Percentiles rank a stretch among this genome's conserved stretches.
Conservation (phyloP, 1,284 basidiomycete species). For the Cryptococcus sp. region DNA sequence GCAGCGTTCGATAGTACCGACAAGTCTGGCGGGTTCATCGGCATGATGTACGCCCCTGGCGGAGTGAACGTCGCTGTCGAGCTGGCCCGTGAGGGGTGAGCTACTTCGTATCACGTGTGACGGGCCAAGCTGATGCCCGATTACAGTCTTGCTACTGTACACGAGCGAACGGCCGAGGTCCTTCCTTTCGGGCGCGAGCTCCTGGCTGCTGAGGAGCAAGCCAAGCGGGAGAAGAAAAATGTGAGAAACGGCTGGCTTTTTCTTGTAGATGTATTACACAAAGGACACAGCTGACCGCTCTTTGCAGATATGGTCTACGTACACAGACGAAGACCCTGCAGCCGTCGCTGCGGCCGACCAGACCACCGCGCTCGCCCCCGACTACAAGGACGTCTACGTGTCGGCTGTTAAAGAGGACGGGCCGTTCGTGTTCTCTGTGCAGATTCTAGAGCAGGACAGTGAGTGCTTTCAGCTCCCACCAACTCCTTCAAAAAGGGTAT, state of each 20-base stretch:
- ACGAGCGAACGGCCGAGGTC: constrained; percentile 79
- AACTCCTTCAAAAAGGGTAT: background rate
- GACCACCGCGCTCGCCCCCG: constrained; percentile 62
- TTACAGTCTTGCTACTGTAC: constrained; percentile 67
- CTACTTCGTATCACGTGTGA: background rate
- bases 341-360: constrained; percentile 47
- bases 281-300: constrained; percentile 9
- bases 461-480: constrained; percentile 19
- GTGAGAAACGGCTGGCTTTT: constrained; percentile 53
- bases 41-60: constrained; percentile 69
- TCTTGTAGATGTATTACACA: too few relatives aligned
- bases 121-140: constrained; percentile 7
- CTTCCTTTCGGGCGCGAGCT: constrained; percentile 75
- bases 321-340: constrained; percentile 65
- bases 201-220: constrained; percentile 77
- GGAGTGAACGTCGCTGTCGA: constrained; percentile 76
- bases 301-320: constrained; percentile 74
- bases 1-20: constrained; percentile 75
- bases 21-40: constrained; percentile 95
- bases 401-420: constrained; percentile 78
- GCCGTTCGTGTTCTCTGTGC: constrained; percentile 83
- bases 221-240: constrained; percentile 70
- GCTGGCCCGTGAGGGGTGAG: constrained; percentile 73
- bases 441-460: constrained; percentile 80
- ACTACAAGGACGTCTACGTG: constrained; percentile 88